These are phyloP conservation scores for Kingdonia uniflora DNA, from an alignment of 164 flowering plant species.

Conservation along the genomic window DNA sequence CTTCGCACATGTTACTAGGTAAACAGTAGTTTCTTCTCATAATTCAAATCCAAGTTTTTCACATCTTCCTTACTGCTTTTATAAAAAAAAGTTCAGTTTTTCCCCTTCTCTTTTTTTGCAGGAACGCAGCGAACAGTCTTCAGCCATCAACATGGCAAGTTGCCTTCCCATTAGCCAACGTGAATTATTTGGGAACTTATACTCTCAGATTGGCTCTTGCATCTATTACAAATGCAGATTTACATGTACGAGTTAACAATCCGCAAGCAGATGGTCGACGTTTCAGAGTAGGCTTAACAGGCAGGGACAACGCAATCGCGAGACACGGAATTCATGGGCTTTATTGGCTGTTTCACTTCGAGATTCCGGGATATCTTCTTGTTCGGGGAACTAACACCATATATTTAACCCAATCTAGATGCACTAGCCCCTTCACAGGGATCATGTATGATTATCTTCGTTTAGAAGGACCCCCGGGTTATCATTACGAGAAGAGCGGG, in stretches of 20 bases:
- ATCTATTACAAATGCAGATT: constrained; percentile 12
- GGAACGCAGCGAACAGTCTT: constrained; percentile 26
- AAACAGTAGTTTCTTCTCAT: not conserved
- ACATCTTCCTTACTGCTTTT: not conserved
- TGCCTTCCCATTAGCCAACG: constrained; percentile 13
- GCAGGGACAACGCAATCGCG: constrained; percentile 55
- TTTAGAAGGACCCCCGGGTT: constrained; percentile 31
- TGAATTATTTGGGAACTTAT: constrained; percentile 9
- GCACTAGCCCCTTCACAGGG: constrained; percentile 35
- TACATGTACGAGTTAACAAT: constrained; percentile 14
- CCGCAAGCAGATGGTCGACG: constrained; percentile 8
- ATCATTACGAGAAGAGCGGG: no score
- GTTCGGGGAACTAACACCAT: constrained; percentile 40
- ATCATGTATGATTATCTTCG: constrained; percentile 67
- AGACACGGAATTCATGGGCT: constrained; percentile 79
- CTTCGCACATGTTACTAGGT: constrained; percentile 71
- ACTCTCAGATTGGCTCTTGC: constrained; percentile 22
- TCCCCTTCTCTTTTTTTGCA: constrained; percentile 7
- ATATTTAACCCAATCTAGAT: constrained; percentile 37
- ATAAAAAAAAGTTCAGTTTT: not conserved
- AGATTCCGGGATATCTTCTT: constrained; percentile 22
- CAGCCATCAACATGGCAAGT: constrained; percentile 46
- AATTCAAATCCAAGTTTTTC: not conserved
- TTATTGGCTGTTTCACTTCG: constrained; percentile 37
- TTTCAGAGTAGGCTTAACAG: constrained; percentile 41